Conservation (phyloP, 148 eudicot species). For the Cornus kousa region DNA sequence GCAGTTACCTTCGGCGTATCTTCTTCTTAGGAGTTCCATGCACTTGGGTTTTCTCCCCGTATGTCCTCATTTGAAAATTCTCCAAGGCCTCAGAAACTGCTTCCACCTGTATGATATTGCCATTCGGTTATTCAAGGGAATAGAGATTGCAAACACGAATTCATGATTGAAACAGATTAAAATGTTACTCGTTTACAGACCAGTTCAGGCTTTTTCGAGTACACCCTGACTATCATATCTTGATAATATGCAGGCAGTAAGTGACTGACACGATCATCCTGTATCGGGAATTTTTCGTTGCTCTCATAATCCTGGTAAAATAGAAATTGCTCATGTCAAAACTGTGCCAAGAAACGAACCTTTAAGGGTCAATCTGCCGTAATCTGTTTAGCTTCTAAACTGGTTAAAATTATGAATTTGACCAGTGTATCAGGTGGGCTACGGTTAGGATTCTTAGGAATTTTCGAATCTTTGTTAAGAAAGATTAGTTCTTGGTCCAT, state of each 20-base stretch:
- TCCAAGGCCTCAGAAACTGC: slow-evolving; percentile 77
- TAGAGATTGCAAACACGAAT: neutral
- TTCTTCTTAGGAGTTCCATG: slow-evolving; percentile 82
- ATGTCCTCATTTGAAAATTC: slow-evolving; percentile 58
- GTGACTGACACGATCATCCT: slow-evolving; percentile 61
- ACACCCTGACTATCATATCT: slow-evolving; percentile 82
- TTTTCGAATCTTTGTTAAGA: neutral
- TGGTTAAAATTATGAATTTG: neutral
- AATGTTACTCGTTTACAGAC: slow-evolving; percentile 25
- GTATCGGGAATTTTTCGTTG: slow-evolving; percentile 45
- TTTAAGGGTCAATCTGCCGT: too few species aligned
- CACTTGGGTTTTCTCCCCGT: slow-evolving; percentile 68
- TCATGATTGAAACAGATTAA: neutral
- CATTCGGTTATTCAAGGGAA: neutral
- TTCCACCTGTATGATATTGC: slow-evolving; percentile 46
- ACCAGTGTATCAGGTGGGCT: neutral
- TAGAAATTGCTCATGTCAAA: neutral
- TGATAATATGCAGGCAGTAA: slow-evolving; percentile 63
- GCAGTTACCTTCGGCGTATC: slow-evolving; percentile 25
- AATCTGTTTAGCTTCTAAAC: too few species aligned
- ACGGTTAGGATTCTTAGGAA: neutral
- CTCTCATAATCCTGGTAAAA: slow-evolving; percentile 68
- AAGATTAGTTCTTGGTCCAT: too few species aligned
- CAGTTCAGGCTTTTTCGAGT: slow-evolving; percentile 74
- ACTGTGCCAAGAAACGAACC: neutral